Evolutionary conservation across 305 asterid genomes (phyloP), one percentile per base, ranked within the genome.

Genomic region (Fraxinus floribunda): DNA sequence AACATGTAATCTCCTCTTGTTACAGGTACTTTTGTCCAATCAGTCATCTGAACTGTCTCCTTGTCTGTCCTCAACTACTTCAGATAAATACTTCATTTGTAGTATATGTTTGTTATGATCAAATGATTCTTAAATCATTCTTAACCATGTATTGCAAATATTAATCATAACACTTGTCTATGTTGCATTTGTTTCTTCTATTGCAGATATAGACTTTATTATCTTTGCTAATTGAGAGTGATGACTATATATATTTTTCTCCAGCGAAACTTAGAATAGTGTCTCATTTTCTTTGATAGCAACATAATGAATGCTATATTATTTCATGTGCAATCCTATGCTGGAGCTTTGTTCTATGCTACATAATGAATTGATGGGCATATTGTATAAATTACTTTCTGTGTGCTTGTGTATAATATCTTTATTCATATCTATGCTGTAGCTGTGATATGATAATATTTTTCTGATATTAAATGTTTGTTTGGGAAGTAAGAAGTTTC

Each of bases 101-200:
- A 66, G 36, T 3, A 22, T 24, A 66, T 24, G 35, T 66, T 26
- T 66, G 73, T 29, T 22, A 26, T 66, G 34, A 10, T 66, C 18
- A 66, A 24, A 66, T 24, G 26, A 8, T 29, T 66, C 35, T 62
- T 22, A 62, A 20, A 24, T 20, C 30, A 62, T 62, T 24, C 32
- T 26, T 26, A 66, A 66, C 35, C 18, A 24, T 29, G n/a, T 22
- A 66, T 22, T 29, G 32, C 34, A 66, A 66, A 66, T 30, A 70
- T 30, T 30, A 24, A 10, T 70, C 76, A 15, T 70, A 70, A 29
- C 38, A 15, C 24, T 70, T 32, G 41, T 29, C 44, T 6, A 32
- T 70, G 76, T 70, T 29, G 76, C 76, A 70, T 70, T 66, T 66
- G 35, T 66, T 66, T 66, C 35, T 66, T 66, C 22, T 57, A 26